Evolutionary conservation across 148 eudicot genomes (phyloP).

Genomic region (Camellia lanceoleosa): DNA sequence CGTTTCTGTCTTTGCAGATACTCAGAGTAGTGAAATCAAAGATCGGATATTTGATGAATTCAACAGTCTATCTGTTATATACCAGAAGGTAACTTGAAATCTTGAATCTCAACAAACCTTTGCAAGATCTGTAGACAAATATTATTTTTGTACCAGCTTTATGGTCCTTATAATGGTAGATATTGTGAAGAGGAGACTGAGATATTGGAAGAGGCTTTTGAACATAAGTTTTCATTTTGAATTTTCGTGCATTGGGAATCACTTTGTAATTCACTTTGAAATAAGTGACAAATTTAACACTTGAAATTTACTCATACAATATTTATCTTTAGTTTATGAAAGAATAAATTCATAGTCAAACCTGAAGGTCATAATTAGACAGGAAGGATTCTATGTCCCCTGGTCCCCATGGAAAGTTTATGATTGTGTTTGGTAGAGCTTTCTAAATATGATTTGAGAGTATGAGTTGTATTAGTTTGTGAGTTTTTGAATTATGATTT

Average conservation of each 20-base stretch:
- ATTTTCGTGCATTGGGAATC: neutral
- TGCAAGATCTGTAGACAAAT: neutral
- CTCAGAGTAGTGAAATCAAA: constrained; percentile 90
- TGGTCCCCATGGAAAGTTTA: neutral
- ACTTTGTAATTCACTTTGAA: neutral
- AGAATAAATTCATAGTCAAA: neutral
- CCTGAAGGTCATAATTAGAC: neutral
- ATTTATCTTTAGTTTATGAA: neutral
- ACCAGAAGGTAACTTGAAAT: constrained; percentile 66
- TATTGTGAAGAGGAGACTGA: neutral
- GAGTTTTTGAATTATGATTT: too few species aligned
- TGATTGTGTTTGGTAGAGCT: too few species aligned
- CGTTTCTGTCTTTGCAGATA: constrained; percentile 97
- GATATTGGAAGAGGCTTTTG: neutral
- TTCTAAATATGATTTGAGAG: too few species aligned
- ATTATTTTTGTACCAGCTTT: neutral
- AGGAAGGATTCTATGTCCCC: neutral
- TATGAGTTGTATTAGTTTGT: too few species aligned
- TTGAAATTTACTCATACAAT: neutral
- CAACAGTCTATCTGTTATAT: constrained; percentile 93
- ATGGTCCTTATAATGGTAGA: neutral
- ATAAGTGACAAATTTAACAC: neutral
- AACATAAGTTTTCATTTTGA: neutral
- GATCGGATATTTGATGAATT: constrained; percentile 98
- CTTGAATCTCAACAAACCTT: neutral